Evolutionary conservation across 2,329 filamentous ascomycete genomes (phyloP), one percentile per base, ranked within the genome.

Genomic region (Ophiostoma ips): DNA sequence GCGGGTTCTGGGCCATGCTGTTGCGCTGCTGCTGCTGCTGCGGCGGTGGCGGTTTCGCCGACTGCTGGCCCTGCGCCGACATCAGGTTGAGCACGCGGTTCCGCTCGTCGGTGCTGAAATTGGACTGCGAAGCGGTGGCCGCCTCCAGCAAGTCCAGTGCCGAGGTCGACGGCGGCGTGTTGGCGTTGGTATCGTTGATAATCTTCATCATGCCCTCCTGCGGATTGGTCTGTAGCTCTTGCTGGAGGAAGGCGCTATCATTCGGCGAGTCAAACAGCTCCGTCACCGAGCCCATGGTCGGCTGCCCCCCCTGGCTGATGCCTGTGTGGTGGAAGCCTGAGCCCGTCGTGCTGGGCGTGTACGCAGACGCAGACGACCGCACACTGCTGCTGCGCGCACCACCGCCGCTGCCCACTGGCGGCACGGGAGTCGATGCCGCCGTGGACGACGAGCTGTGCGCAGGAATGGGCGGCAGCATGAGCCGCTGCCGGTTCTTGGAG

Each of bases 131-230:
- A 47, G 73, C 74, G 30, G 72, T 72, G 5, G 77, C 76, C 11
- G 80, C 69, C 49, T 77, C 71, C 7, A 76, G 71, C 15, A 81
- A 67, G 54, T 78, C 69, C 48, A 76, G 62, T 43, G 69, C 66
- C 2, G 48, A 36, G 1, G 65, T 63, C 3, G 64, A 63, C 55
- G 34, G 34, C 3, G 55, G 51, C 55, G 69, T 76, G 54, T 64
- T 70, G 18, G 76, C 76, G 55, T 81, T 81, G 54, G 78, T 75
- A 53, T 78, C 76, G 52, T 80, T 75, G 61, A 82, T 81, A 31
- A 83, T 72, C 58, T 73, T 77, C 73, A 82, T 78, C 71, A 81
- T 79, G 47, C 71, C 71, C 58, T 78, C 75, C 50, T 76, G 76
- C 0, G 75, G 75, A 51, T 75, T 75, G n/a, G 66, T 63, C 60